Percentiles rank a stretch among this genome's conserved stretches.
Conservation (phyloP, 345 rosid species). For the Brassica incana region DNA sequence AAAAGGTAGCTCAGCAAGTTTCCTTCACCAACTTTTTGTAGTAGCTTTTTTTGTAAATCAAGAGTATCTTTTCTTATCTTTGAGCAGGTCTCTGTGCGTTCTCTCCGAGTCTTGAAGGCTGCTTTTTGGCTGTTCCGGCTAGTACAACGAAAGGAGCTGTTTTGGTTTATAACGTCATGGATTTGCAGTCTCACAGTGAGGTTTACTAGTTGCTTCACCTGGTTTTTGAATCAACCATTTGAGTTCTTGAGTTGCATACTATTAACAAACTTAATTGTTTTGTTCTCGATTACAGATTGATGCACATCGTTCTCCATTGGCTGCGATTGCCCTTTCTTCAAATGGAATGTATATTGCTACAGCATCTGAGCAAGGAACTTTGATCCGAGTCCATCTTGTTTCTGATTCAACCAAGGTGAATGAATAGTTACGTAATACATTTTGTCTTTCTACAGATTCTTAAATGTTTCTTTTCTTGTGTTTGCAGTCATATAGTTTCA, state of each 20-base stretch:
- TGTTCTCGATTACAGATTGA: constrained; percentile 62
- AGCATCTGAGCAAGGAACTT: constrained; percentile 93
- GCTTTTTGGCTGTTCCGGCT: constrained; percentile 96
- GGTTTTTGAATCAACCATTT: not conserved
- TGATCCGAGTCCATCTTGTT: constrained; percentile 81
- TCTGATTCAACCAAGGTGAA: constrained; percentile 84
- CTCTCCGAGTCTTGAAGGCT: constrained; percentile 76
- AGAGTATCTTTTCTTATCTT: not conserved
- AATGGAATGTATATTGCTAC: constrained; percentile 89
- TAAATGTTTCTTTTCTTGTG: constrained; percentile 23
- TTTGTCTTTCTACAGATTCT: constrained; percentile 7
- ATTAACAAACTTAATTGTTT: not conserved
- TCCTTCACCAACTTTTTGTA: not conserved
- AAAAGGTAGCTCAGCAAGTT: constrained; percentile 52
- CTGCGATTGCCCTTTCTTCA: constrained; percentile 73
- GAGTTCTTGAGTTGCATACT: not conserved
- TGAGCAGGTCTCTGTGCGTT: constrained; percentile 78
- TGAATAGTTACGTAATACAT: constrained; percentile 4
- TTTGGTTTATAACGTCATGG: constrained; percentile 81
- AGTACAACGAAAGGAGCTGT: constrained; percentile 77
- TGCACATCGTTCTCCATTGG: constrained; percentile 84
- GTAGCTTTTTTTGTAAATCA: not conserved
- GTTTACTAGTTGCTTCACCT: constrained; percentile 42
- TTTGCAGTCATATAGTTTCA: constrained; percentile 73
- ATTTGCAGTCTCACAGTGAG: constrained; percentile 80